phyloP scores from a whole-genome alignment of 106 monocot genomes.

The Allium cepa region DNA sequence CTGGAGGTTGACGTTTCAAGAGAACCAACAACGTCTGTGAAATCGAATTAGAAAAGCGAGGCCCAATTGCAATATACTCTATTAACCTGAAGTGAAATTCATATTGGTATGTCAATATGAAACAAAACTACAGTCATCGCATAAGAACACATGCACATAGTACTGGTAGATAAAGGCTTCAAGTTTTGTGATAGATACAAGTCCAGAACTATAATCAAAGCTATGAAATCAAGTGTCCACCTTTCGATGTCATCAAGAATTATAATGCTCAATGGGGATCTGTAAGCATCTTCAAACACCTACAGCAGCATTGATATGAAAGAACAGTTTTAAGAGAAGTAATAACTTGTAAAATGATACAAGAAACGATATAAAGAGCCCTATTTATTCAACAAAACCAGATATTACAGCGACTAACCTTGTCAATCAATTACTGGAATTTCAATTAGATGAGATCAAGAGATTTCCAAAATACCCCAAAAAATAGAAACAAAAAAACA shows the following conservation, averaged over 20 bases:
- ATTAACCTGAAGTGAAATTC: conserved; percentile 53
- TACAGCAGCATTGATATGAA: conserved; percentile 11
- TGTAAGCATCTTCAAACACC: conserved; percentile 99
- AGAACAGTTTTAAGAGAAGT: neutral
- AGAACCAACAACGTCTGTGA: conserved; percentile 76
- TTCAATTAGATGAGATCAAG: too few relatives aligned
- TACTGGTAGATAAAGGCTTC: too few relatives aligned
- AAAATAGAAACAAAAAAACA: too few relatives aligned
- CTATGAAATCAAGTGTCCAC: conserved; percentile 20
- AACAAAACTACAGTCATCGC: too few relatives aligned
- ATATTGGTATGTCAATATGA: too few relatives aligned
- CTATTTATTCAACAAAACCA: too few relatives aligned
- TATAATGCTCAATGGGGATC: conserved; percentile 84
- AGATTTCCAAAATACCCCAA: too few relatives aligned
- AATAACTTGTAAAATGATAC: neutral
- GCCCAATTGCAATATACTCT: conserved; percentile 91
- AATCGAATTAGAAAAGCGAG: conserved; percentile 92
- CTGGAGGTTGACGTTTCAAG: conserved; percentile 84
- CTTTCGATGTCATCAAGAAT: conserved; percentile 99
- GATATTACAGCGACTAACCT: neutral
- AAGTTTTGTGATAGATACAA: too few relatives aligned
- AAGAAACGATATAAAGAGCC: neutral
- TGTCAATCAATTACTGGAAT: neutral
- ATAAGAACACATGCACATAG: too few relatives aligned
- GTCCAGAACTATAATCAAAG: neutral